phyloP scores from a whole-genome alignment of 164 flowering plant species.

The Vitis amurensis region DNA sequence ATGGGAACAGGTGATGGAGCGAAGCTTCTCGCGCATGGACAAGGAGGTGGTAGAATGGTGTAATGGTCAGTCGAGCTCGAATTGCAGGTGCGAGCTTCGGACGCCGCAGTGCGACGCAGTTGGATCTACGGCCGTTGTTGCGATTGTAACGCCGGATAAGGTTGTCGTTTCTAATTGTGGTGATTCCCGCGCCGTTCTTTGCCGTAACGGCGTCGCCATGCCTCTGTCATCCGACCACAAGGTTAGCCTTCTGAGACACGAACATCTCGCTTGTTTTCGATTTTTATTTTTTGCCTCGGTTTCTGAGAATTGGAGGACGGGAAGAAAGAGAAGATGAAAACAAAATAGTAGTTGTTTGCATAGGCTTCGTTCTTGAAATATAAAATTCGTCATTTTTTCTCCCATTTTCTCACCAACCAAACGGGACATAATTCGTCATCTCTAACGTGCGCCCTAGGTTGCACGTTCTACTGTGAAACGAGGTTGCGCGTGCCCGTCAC shows the following conservation, averaged over 20 bases:
- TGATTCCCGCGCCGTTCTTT: conserved; percentile 59
- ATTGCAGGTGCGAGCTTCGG: conserved; percentile 47
- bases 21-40: conserved; percentile 50
- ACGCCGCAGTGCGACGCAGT: conserved; percentile 52
- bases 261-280: too few species aligned
- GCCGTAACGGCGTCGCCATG: conserved; percentile 47
- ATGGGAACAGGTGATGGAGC: conserved; percentile 40
- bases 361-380: too few species aligned
- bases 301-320: too few species aligned
- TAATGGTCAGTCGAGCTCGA: not conserved
- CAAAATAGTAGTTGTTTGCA: too few species aligned
- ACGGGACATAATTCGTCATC: too few species aligned
- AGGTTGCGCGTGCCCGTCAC: too few species aligned
- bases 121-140: conserved; percentile 54
- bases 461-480: too few species aligned
- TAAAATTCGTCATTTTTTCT: too few species aligned
- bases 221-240: conserved; percentile 73
- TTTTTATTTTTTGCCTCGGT: too few species aligned
- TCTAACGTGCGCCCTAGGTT: too few species aligned
- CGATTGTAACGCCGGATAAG: conserved; percentile 38
- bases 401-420: too few species aligned
- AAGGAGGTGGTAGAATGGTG: conserved; percentile 33
- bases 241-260: conserved; percentile 23
- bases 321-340: too few species aligned
- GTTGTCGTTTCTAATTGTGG: conserved; percentile 54